Conservation (phyloP, 305 asterid genomes). For the Solanum hybrid region DNA sequence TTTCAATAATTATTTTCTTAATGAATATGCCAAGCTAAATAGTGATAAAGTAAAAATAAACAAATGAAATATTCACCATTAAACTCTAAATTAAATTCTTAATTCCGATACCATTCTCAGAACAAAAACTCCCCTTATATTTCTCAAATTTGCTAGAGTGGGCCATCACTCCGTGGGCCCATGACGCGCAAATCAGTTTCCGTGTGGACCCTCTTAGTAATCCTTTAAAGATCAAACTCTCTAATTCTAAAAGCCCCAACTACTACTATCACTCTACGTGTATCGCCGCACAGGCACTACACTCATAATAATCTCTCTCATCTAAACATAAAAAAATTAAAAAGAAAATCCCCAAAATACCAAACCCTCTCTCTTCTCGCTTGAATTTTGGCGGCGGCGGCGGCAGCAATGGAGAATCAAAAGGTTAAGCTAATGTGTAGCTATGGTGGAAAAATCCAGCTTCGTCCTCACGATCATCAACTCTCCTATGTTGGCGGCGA, state of each 20-base stretch:
- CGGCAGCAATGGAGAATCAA: slow-evolving; percentile 1
- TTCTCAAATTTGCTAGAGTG: not conserved
- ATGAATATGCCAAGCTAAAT: no score
- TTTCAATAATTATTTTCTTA: no score
- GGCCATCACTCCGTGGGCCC: not conserved
- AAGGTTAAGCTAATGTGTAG: slow-evolving; percentile 67
- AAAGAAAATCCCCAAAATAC: not conserved
- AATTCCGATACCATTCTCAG: not conserved
- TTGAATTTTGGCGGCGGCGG: slow-evolving; percentile 17
- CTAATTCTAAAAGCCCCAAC: not conserved
- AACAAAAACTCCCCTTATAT: not conserved
- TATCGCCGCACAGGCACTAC: not conserved
- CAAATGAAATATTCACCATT: no score
- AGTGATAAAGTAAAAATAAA: no score
- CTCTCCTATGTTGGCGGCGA: slow-evolving; percentile 77
- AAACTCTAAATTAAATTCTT: not conserved
- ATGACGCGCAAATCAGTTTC: not conserved
- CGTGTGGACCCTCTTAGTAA: not conserved
- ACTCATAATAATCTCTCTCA: not conserved
- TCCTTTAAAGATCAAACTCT: not conserved
- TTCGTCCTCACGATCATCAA: slow-evolving; percentile 39
- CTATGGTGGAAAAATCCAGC: slow-evolving; percentile 66
- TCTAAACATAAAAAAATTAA: not conserved
- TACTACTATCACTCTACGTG: not conserved
- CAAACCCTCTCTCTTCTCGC: not conserved